Conservation (phyloP, 805 yeast genomes). For the Cyberlindnera samutprakarnensis region DNA sequence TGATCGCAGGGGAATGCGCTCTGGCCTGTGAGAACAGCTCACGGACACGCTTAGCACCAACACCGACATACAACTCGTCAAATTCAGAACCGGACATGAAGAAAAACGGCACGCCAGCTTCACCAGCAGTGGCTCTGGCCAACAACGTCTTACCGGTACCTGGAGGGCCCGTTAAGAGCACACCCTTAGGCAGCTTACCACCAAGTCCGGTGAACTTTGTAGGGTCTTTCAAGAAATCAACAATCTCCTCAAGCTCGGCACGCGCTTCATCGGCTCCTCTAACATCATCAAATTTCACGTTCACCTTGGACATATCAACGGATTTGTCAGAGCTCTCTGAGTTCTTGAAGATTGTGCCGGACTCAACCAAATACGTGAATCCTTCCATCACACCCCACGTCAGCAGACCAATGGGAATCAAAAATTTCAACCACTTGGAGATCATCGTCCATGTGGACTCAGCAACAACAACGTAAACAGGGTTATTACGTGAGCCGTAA, state of each 20-base stretch:
- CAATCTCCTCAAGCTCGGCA: conserved; percentile 94
- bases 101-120: conserved; percentile 97
- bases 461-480: conserved; percentile 88
- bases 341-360: conserved; percentile 71
- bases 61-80: conserved; percentile 97
- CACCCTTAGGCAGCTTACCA: conserved; percentile 97
- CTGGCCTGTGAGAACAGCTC: conserved; percentile 91
- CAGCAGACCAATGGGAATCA: conserved; percentile 70
- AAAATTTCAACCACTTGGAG: conserved; percentile 85
- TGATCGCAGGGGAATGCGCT: conserved; percentile 92
- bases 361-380: conserved; percentile 72
- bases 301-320: conserved; percentile 76
- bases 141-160: conserved; percentile 97
- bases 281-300: conserved; percentile 86
- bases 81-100: conserved; percentile 98
- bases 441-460: conserved; percentile 75
- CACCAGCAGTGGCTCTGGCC: conserved; percentile 98
- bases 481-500: conserved; percentile 65
- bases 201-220: conserved; percentile 94
- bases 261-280: conserved; percentile 98
- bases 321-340: conserved; percentile 69
- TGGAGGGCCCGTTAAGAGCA: conserved; percentile 94
- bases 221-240: conserved; percentile 95
- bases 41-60: conserved; percentile 96
- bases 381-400: conserved; percentile 78